Conservation (phyloP, 768 basidiomycete species). For the Gloeopeniophorella convolvens region DNA sequence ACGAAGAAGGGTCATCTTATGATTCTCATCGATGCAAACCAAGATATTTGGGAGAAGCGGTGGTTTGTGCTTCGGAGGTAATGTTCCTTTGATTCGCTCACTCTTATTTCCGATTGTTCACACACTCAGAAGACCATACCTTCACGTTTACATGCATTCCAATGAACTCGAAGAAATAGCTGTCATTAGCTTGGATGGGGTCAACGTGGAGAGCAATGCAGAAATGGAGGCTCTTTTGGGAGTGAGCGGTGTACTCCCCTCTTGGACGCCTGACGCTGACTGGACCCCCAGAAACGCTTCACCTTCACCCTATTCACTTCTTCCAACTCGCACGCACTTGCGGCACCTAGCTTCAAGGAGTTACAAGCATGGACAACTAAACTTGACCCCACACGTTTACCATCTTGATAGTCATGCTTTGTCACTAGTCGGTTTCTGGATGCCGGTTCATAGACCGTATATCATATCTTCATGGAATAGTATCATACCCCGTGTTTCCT, state of each 20-base stretch:
- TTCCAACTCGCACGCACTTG: conserved; percentile 86
- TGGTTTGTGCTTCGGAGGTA: conserved; percentile 89
- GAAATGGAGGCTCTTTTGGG: conserved; percentile 85
- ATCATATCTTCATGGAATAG: conserved; percentile 18
- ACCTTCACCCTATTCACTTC: conserved; percentile 89
- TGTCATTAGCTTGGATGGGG: conserved; percentile 75
- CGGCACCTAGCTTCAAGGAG: conserved; percentile 77
- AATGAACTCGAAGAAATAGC: conserved; percentile 80
- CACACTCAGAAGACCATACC: conserved; percentile 65
- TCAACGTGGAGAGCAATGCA: conserved; percentile 79
- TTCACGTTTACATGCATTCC: conserved; percentile 80
- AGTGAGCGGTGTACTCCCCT: conserved; percentile 28
- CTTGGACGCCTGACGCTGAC: neutral
- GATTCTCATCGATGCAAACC: conserved; percentile 74
- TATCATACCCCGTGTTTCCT: conserved; percentile 16
- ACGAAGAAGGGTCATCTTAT: conserved; percentile 82
- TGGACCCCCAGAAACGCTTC: conserved; percentile 56
- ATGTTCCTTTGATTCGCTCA: neutral
- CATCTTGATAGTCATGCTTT: conserved; percentile 10
- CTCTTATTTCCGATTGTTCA: neutral
- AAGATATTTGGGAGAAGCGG: conserved; percentile 72
- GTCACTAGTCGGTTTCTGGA: conserved; percentile 1
- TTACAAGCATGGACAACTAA: conserved; percentile 79
- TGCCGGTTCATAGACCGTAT: conserved; percentile 8
- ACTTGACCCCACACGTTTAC: conserved; percentile 68